These are phyloP conservation scores for Neurospora sp. DNA, from an alignment of 495 filamentous ascomycete species.

Conservation along the genomic window DNA sequence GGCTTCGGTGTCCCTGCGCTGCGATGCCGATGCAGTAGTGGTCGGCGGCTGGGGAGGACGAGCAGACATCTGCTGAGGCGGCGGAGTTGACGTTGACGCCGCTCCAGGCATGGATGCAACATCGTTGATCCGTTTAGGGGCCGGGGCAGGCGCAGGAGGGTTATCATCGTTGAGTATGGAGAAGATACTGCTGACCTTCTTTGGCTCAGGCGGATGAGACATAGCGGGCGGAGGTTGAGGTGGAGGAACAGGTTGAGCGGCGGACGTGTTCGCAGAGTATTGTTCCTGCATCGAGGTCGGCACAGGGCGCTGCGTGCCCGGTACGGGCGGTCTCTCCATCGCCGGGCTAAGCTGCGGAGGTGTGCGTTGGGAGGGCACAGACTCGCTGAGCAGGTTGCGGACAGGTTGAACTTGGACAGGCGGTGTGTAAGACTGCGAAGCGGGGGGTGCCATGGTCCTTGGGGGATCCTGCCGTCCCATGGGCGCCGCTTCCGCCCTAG, in stretches of 20 bases:
- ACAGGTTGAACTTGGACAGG: conserved; percentile 23
- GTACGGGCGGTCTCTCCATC: conserved; percentile 17
- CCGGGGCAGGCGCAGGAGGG: conserved; percentile 28
- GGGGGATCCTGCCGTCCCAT: conserved; percentile 34
- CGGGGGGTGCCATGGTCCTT: conserved; percentile 22
- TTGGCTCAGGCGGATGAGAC: conserved; percentile 24
- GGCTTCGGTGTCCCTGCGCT: conserved; percentile 29
- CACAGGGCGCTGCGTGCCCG: conserved; percentile 20
- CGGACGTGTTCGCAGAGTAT: conserved; percentile 20
- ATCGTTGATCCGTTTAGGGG: conserved; percentile 31
- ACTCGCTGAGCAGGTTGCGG: conserved; percentile 24
- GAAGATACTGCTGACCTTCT: conserved; percentile 40
- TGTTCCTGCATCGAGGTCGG: conserved; percentile 28
- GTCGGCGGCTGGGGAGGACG: conserved; percentile 27
- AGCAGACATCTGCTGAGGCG: conserved; percentile 28
- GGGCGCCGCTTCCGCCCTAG: conserved; percentile 28
- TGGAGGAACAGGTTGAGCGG: conserved; percentile 23
- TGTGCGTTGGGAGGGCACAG: conserved; percentile 16
- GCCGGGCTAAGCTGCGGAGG: conserved; percentile 12
- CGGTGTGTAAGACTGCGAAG: conserved; percentile 20
- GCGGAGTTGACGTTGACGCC: conserved; percentile 35
- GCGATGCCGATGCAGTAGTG: conserved; percentile 18
- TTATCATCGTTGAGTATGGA: conserved; percentile 40
- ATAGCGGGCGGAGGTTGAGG: conserved; percentile 20
- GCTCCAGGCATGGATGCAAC: conserved; percentile 15